These are phyloP conservation scores for Trichoderma brevicompactum DNA, from an alignment of 2,329 filamentous ascomycete genomes.

Conservation along the genomic window DNA sequence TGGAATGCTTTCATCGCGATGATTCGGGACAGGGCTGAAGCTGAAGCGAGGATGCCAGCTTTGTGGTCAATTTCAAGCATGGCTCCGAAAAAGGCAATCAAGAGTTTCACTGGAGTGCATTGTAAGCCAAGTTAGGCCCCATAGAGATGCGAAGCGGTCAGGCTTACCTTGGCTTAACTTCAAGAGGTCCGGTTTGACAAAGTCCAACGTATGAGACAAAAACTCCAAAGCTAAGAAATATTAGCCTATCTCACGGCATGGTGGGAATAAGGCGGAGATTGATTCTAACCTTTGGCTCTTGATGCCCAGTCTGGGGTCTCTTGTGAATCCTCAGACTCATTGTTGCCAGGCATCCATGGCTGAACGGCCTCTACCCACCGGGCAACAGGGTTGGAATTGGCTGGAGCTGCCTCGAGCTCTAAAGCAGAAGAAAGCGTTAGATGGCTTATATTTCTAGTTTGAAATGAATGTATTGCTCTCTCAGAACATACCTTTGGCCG, in stretches of 20 bases:
- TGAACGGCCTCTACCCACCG: slow-evolving; percentile 61
- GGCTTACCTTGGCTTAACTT: slow-evolving; percentile 55
- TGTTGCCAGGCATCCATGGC: slow-evolving; percentile 56
- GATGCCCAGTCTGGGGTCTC: slow-evolving; percentile 57
- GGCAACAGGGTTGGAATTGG: slow-evolving; percentile 52
- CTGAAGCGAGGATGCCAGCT: slow-evolving; percentile 60
- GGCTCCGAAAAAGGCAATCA: slow-evolving; percentile 60
- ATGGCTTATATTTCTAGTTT: neutral
- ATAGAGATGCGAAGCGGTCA: neutral
- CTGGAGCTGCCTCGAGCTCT: slow-evolving; percentile 52
- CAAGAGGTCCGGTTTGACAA: slow-evolving; percentile 51
- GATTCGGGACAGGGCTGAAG: slow-evolving; percentile 57
- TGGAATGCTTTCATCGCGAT: slow-evolving; percentile 57
- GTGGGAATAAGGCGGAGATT: too few species aligned
- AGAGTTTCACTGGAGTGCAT: slow-evolving; percentile 46
- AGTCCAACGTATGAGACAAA: slow-evolving; percentile 56
- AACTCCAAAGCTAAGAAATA: slow-evolving; percentile 56
- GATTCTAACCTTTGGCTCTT: slow-evolving; percentile 53
- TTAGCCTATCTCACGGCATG: neutral
- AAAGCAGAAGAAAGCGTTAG: neutral
- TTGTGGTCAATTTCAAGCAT: slow-evolving; percentile 65
- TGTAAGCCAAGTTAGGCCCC: neutral
- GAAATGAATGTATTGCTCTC: neutral
- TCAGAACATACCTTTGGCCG: slow-evolving; percentile 47
- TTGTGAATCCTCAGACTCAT: slow-evolving; percentile 47